Conservation (phyloP, 805 yeast genomes). For the Zygoascus biomembranicola region DNA sequence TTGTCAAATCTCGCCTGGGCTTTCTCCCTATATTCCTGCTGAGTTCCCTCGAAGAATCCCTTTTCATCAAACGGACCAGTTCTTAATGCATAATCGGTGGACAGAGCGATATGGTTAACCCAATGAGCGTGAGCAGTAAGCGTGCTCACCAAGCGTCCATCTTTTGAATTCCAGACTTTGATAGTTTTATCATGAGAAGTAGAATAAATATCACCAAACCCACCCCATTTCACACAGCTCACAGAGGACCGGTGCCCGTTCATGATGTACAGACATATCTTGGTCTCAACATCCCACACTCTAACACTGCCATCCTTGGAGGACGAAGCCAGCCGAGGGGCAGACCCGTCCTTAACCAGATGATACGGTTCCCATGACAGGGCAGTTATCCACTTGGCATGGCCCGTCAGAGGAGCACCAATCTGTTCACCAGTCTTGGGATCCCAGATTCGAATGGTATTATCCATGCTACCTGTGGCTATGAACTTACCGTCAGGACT, state of each 20-base stretch:
- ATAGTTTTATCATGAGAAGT: slow-evolving; percentile 94
- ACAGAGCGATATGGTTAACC: slow-evolving; percentile 89
- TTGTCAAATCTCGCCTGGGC: slow-evolving; percentile 58
- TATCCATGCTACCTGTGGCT: slow-evolving; percentile 96
- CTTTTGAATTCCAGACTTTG: slow-evolving; percentile 78
- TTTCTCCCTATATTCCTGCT: slow-evolving; percentile 39
- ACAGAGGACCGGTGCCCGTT: slow-evolving; percentile 86
- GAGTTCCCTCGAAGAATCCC: slow-evolving; percentile 30
- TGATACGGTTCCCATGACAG: slow-evolving; percentile 94
- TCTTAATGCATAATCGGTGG: slow-evolving; percentile 82
- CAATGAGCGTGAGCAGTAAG: slow-evolving; percentile 92
- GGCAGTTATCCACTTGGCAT: slow-evolving; percentile 81
- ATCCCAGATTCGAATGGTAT: slow-evolving; percentile 83
- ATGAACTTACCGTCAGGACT: slow-evolving; percentile 85
- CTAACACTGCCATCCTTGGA: slow-evolving; percentile 88
- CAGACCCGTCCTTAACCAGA: slow-evolving; percentile 50
- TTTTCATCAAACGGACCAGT: slow-evolving; percentile 83
- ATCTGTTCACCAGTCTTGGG: slow-evolving; percentile 60
- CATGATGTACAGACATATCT: slow-evolving; percentile 60
- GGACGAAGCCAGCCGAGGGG: slow-evolving; percentile 66
- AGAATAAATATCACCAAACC: slow-evolving; percentile 71
- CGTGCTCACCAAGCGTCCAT: slow-evolving; percentile 71
- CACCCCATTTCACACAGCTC: slow-evolving; percentile 97
- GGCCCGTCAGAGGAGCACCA: slow-evolving; percentile 74
- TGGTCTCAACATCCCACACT: slow-evolving; percentile 76